These are phyloP conservation scores for Pleurotus ostreatus DNA, from an alignment of 768 basidiomycete genomes.

Conservation along the genomic window DNA sequence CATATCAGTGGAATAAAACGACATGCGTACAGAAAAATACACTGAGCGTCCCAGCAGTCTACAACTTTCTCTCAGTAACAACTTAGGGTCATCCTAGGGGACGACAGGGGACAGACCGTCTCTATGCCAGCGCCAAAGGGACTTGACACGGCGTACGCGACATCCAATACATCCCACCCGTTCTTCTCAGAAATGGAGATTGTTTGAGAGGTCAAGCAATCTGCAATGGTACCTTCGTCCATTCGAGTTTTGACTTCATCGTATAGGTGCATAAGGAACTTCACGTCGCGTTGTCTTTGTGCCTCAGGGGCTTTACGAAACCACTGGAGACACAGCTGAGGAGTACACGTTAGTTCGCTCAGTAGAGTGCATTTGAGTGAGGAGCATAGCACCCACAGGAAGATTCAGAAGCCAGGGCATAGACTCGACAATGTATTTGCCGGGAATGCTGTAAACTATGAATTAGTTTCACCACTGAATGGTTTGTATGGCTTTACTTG, in stretches of 20 bases:
- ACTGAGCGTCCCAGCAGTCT: conserved; percentile 28
- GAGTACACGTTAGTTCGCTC: neutral
- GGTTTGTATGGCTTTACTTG: conserved; percentile 11
- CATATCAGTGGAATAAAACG: too few species aligned
- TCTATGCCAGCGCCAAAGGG: conserved; percentile 47
- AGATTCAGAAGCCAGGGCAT: conserved; percentile 44
- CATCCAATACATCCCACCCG: conserved; percentile 36
- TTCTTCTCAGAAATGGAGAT: conserved; percentile 30
- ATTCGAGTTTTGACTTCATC: conserved; percentile 40
- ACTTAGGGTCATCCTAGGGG: neutral
- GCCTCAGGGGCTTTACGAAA: conserved; percentile 37
- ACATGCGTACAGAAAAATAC: conserved; percentile 26
- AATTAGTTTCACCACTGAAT: conserved; percentile 1
- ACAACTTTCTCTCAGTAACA: neutral
- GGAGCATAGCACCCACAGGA: conserved; percentile 23
- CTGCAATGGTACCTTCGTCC: conserved; percentile 31
- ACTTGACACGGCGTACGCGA: conserved; percentile 40
- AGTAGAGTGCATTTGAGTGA: neutral
- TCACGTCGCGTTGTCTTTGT: conserved; percentile 32
- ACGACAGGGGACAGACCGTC: conserved; percentile 22
- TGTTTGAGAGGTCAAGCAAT: conserved; percentile 35
- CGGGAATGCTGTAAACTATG: conserved; percentile 32
- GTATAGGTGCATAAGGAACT: conserved; percentile 33
- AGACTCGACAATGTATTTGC: conserved; percentile 45
- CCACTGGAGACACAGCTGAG: conserved; percentile 36